A percentile compares a stretch with the other conserved stretches of the same genome.
Evolutionary conservation across 225 moss, liverwort and hornwort species (phyloP).

Genomic region (Anthoceros angustus): DNA sequence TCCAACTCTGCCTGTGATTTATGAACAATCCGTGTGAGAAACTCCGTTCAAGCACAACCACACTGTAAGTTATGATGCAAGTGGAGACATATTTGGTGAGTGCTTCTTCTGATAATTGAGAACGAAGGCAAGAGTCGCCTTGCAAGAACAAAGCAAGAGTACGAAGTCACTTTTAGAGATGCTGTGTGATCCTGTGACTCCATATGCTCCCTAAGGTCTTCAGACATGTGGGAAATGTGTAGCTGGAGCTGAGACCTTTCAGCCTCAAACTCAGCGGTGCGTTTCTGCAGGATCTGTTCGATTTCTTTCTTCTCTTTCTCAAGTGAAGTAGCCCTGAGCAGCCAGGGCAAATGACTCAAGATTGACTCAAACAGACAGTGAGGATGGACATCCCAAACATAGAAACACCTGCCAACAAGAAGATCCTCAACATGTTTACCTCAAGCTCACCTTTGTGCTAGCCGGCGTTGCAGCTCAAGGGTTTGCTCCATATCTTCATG

Average conservation of each 20-base stretch:
- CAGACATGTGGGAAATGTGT: slow-evolving; percentile 59
- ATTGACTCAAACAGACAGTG: background rate
- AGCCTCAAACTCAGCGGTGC: slow-evolving; percentile 61
- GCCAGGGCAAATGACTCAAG: too few species aligned
- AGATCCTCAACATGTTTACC: background rate
- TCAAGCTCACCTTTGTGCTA: slow-evolving; percentile 58
- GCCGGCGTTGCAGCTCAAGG: slow-evolving; percentile 78
- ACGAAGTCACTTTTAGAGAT: slow-evolving; percentile 49
- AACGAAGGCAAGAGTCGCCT: too few species aligned
- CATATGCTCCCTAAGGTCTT: slow-evolving; percentile 41
- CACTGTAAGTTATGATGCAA: background rate
- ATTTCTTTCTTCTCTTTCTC: slow-evolving; percentile 95
- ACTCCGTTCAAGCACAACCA: too few species aligned
- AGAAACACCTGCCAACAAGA: background rate
- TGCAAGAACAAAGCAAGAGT: background rate
- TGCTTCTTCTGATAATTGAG: background rate
- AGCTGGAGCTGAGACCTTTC: slow-evolving; percentile 47
- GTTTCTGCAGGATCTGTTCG: slow-evolving; percentile 50
- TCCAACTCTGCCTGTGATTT: slow-evolving; percentile 50
- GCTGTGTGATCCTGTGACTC: slow-evolving; percentile 45
- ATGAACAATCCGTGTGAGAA: background rate
- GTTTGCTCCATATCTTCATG: slow-evolving; percentile 99
- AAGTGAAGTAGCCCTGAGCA: slow-evolving; percentile 61
- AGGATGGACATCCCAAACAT: background rate
- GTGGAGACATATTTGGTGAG: background rate